Evolutionary conservation across 148 eudicot species (phyloP).

Genomic region (Camellia japonica): DNA sequence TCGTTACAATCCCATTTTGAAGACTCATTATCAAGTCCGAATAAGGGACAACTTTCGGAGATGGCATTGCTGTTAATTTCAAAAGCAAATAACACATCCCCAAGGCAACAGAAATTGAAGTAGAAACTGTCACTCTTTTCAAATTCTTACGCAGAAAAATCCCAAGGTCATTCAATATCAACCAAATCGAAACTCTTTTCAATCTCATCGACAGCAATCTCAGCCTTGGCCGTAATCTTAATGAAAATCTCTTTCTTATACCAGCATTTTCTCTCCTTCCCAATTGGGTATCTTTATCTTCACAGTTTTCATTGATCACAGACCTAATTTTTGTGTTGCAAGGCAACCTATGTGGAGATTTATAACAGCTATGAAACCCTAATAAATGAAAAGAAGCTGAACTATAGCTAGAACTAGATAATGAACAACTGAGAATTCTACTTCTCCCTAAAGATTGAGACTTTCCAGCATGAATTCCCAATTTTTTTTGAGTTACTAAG

Average conservation of each 20-base stretch:
- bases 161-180: constrained; percentile 56
- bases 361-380: constrained; percentile 29
- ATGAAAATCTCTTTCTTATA: constrained; percentile 47
- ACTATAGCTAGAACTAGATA: constrained; percentile 22
- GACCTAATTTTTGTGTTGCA: constrained; percentile 39
- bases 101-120: constrained; percentile 51
- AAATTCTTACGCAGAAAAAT: constrained; percentile 63
- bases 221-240: constrained; percentile 65
- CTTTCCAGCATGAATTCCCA: constrained; percentile 29
- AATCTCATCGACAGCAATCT: constrained; percentile 50
- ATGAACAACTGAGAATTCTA: constrained; percentile 28
- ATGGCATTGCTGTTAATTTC: constrained; percentile 57
- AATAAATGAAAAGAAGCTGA: constrained; percentile 32
- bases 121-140: constrained; percentile 47
- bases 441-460: constrained; percentile 29
- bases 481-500: constrained; percentile 37
- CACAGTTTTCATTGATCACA: constrained; percentile 30
- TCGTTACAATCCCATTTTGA: constrained; percentile 58
- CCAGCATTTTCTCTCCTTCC: constrained; percentile 29
- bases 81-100: constrained; percentile 75
- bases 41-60: constrained; percentile 77
- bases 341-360: constrained; percentile 29
- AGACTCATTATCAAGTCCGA: constrained; percentile 74
- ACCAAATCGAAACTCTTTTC: constrained; percentile 46
- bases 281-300: constrained; percentile 34